Evolutionary conservation across 768 basidiomycete species (phyloP), one percentile per base, ranked within the genome.

Genomic region (Hortiboletus campestris): DNA sequence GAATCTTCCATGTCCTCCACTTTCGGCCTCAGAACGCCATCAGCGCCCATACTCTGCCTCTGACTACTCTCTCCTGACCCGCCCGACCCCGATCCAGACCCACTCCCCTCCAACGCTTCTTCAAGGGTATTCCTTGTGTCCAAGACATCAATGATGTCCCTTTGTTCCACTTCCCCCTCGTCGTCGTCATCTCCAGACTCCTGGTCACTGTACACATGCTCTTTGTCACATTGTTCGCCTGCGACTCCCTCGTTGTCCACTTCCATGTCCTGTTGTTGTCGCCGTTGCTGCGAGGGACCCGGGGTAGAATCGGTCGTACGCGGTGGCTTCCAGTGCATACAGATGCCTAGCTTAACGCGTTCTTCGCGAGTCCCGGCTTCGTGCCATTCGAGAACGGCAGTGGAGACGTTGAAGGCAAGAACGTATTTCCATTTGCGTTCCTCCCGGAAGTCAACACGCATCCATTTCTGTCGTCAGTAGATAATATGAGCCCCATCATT

Each of bases 381-480:
- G 67, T 96, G 92, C 93, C 94, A 99, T 63, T 93, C 88, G 8
- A 91, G 80, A 20, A 94, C 88, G 25, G 91, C 82, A 31, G 83
- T 84, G 1, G 92, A 89, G 29, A 99, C 71, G 55, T 86, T 86
- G 67, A 86, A 88, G 0, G 97, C 96, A 28, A 91, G 67, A 2
- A 87, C 86, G 41, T 89, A 74, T 70, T 98, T 98, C 94, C 94
- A 98, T 63, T 81, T 84, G 39, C 91, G 80, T 67, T 99, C 97
- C 71, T 98, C 95, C 19, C 91, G 85, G 62, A 97, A 98, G 69
- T 99, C 97, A 36, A 83, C 83, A 28, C 92, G 89, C 84, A 99
- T 88, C 97, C 97, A 99, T 83, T 89, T 92, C 95, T 94, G 61
- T 47, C 38, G 20, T 52, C 16, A 35, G 58, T 45, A 48, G 45